These are phyloP conservation scores for Halophytophthora polymorphica DNA, from an alignment of 352 stramenopile species.

Conservation along the genomic window DNA sequence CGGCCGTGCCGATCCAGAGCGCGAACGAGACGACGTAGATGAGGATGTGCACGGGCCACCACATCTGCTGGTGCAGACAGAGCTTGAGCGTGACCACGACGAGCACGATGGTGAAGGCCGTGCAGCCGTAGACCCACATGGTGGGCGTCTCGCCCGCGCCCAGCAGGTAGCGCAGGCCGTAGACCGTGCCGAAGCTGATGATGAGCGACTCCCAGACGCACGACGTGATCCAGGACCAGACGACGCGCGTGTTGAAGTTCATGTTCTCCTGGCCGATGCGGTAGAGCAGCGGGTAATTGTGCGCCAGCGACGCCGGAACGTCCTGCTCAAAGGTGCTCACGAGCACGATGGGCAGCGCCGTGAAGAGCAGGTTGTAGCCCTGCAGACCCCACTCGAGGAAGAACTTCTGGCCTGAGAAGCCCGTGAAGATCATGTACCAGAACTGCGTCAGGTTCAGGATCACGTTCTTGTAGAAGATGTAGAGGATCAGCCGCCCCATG, in stretches of 20 bases:
- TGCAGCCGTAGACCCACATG: slow-evolving; percentile 93
- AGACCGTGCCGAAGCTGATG: slow-evolving; percentile 84
- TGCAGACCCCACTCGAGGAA: slow-evolving; percentile 85
- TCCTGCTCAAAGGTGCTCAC: slow-evolving; percentile 87
- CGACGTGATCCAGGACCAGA: slow-evolving; percentile 79
- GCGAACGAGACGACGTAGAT: slow-evolving; percentile 68
- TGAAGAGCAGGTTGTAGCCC: slow-evolving; percentile 89
- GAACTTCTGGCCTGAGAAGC: slow-evolving; percentile 87
- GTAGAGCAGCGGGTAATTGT: slow-evolving; percentile 79
- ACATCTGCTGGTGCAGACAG: slow-evolving; percentile 83
- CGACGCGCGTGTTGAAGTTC: slow-evolving; percentile 83
- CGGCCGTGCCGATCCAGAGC: slow-evolving; percentile 72
- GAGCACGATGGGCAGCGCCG: slow-evolving; percentile 79
- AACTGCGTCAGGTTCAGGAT: slow-evolving; percentile 95
- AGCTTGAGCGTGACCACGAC: slow-evolving; percentile 96
- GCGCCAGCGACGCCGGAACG: slow-evolving; percentile 59
- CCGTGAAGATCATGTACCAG: slow-evolving; percentile 92
- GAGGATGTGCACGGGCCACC: slow-evolving; percentile 66
- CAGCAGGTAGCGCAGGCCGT: slow-evolving; percentile 74
- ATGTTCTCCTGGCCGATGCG: slow-evolving; percentile 81
- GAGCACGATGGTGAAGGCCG: slow-evolving; percentile 93
- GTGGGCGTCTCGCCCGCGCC: slow-evolving; percentile 86
- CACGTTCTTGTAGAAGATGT: slow-evolving; percentile 97
- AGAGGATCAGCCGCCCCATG: slow-evolving; percentile 91
- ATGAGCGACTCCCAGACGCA: slow-evolving; percentile 83